phyloP scores from a whole-genome alignment of 2,329 filamentous ascomycete genomes.

The Alternaria brassicae region DNA sequence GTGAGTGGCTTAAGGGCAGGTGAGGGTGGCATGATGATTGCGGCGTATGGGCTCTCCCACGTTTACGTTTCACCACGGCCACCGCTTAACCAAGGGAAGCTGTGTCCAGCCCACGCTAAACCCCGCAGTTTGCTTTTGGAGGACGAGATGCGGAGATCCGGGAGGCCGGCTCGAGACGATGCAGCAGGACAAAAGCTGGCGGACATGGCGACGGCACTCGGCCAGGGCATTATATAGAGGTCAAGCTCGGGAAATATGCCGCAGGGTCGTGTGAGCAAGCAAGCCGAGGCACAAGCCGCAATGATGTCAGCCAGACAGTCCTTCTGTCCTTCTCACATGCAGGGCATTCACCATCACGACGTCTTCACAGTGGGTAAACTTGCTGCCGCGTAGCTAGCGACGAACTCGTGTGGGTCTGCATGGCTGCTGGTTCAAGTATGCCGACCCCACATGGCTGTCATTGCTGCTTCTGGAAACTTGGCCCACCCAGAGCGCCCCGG shows the following conservation, averaged over 20 bases:
- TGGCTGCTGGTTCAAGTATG: conserved; percentile 11
- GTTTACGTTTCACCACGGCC: conserved; percentile 36
- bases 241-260: conserved; percentile 13
- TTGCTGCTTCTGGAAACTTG: conserved; percentile 28
- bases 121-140: conserved; percentile 31
- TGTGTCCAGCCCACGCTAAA: conserved; percentile 29
- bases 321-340: conserved; percentile 37
- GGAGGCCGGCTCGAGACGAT: conserved; percentile 12
- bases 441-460: conserved; percentile 20
- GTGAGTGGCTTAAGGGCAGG: conserved; percentile 11
- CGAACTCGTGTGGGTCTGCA: conserved; percentile 25
- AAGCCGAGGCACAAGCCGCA: conserved; percentile 36
- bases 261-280: conserved; percentile 25
- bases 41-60: conserved; percentile 23
- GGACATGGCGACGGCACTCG: conserved; percentile 13
- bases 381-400: neutral
- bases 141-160: conserved; percentile 29
- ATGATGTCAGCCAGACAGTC: conserved; percentile 26
- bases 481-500: conserved; percentile 18
- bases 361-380: neutral
- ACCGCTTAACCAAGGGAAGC: conserved; percentile 16
- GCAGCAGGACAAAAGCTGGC: conserved; percentile 15
- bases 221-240: conserved; percentile 23
- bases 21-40: conserved; percentile 41
- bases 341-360: conserved; percentile 8